Conservation (phyloP, 805 yeast species). For the Wickerhamomyces chaumierensis region DNA sequence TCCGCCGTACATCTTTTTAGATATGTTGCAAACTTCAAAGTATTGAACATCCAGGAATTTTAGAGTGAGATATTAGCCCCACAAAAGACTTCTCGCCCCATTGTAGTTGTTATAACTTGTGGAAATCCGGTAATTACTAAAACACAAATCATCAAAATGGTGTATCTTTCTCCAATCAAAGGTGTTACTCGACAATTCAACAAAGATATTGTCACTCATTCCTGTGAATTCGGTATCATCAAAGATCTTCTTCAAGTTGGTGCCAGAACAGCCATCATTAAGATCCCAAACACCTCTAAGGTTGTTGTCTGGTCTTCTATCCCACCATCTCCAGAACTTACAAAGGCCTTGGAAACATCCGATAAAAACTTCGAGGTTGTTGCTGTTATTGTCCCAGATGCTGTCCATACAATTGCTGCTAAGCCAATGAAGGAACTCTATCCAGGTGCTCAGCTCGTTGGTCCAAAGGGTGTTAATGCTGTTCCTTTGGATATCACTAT, state of each 20-base stretch:
- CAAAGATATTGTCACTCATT: conserved; percentile 22
- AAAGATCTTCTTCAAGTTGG: conserved; percentile 22
- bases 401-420: conserved; percentile 56
- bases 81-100: too few relatives aligned
- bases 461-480: conserved; percentile 28
- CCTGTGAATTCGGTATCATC: conserved; percentile 23
- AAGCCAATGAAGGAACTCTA: conserved; percentile 34
- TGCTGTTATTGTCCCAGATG: conserved; percentile 50
- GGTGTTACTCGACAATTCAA: conserved; percentile 26
- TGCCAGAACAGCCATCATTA: conserved; percentile 28
- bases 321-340: conserved; percentile 39
- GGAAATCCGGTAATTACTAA: too few relatives aligned
- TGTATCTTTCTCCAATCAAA: conserved; percentile 27
- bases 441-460: conserved; percentile 44
- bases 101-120: too few relatives aligned
- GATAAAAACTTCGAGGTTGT: conserved; percentile 27
- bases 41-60: too few relatives aligned
- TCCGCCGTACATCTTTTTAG: too few relatives aligned
- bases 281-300: conserved; percentile 16
- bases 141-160: conserved; percentile 18
- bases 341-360: conserved; percentile 26
- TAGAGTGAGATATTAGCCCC: too few relatives aligned
- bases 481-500: conserved; percentile 27
- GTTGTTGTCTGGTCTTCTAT: conserved; percentile 42
- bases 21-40: too few relatives aligned